Evolutionary conservation across 2,329 filamentous ascomycete genomes (phyloP).

Genomic region (Coniella vitis): DNA sequence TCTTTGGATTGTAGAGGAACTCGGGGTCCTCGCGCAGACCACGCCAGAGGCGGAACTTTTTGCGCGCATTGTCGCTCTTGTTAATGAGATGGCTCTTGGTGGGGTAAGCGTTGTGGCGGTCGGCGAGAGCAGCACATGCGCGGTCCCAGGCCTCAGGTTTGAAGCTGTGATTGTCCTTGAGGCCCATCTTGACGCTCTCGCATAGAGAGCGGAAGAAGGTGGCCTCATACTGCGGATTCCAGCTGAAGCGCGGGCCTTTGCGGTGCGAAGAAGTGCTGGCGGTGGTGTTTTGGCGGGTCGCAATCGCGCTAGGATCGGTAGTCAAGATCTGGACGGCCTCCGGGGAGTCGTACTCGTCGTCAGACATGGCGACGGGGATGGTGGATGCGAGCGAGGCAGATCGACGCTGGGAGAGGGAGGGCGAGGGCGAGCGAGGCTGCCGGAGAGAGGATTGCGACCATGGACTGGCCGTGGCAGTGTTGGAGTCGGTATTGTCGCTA

Average conservation of each 20-base stretch:
- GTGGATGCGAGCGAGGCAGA: constrained; percentile 3
- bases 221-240: constrained; percentile 51
- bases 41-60: constrained; percentile 56
- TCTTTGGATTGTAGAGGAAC: constrained; percentile 46
- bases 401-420: constrained; percentile 1
- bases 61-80: constrained; percentile 57
- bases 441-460: neutral
- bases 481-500: neutral
- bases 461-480: neutral
- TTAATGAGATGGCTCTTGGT: constrained; percentile 57
- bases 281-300: constrained; percentile 20
- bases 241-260: constrained; percentile 48
- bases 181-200: constrained; percentile 50
- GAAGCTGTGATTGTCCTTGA: constrained; percentile 47
- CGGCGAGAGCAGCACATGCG: constrained; percentile 46
- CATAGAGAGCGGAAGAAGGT: constrained; percentile 56
- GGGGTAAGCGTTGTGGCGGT: constrained; percentile 49
- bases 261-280: constrained; percentile 16
- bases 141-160: constrained; percentile 56
- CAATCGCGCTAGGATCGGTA: constrained; percentile 11
- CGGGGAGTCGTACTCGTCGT: constrained; percentile 23
- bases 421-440: no score
- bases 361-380: constrained; percentile 23
- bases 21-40: constrained; percentile 51
- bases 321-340: constrained; percentile 14